These are phyloP conservation scores for Aspergillus sp. DNA, from an alignment of 2,329 filamentous ascomycete species.

Conservation along the genomic window DNA sequence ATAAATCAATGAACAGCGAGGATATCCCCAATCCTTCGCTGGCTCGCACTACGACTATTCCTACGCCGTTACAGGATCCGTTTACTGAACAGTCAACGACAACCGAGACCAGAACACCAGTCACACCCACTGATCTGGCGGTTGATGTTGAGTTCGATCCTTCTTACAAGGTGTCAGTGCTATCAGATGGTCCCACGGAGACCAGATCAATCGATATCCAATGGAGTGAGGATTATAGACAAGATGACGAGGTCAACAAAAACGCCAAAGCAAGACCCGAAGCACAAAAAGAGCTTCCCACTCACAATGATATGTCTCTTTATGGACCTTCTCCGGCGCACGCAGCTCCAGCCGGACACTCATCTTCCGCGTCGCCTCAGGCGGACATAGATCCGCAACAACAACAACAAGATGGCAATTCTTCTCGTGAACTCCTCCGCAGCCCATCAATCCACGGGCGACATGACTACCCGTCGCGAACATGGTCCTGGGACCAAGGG, in stretches of 20 bases:
- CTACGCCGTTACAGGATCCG: slow-evolving; percentile 1
- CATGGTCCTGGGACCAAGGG: slow-evolving; percentile 26
- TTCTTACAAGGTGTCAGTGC: slow-evolving; percentile 12
- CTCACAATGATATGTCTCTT: background rate
- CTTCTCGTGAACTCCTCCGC: slow-evolving; percentile 25
- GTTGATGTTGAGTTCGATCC: slow-evolving; percentile 10
- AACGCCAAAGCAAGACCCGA: background rate
- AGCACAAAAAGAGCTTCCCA: too few relatives aligned
- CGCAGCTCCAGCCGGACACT: background rate
- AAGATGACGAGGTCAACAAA: background rate
- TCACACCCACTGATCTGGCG: slow-evolving; percentile 4
- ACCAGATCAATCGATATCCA: background rate
- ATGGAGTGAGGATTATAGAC: too few relatives aligned
- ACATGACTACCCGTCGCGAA: slow-evolving; percentile 19
- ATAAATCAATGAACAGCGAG: slow-evolving; percentile 37
- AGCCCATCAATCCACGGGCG: slow-evolving; percentile 34
- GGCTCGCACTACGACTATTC: slow-evolving; percentile 6
- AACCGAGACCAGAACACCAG: slow-evolving; percentile 5
- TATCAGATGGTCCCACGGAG: slow-evolving; percentile 4
- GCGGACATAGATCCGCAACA: slow-evolving; percentile 12
- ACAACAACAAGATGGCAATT: slow-evolving; percentile 7
- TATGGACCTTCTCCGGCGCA: background rate
- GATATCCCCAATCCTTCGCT: slow-evolving; percentile 30
- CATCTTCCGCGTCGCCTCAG: slow-evolving; percentile 14
- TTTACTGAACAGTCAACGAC: slow-evolving; percentile 3